Base-by-base conservation (phyloP, 1,284 basidiomycete species). In the Moesziomyces antarcticus region DNA sequence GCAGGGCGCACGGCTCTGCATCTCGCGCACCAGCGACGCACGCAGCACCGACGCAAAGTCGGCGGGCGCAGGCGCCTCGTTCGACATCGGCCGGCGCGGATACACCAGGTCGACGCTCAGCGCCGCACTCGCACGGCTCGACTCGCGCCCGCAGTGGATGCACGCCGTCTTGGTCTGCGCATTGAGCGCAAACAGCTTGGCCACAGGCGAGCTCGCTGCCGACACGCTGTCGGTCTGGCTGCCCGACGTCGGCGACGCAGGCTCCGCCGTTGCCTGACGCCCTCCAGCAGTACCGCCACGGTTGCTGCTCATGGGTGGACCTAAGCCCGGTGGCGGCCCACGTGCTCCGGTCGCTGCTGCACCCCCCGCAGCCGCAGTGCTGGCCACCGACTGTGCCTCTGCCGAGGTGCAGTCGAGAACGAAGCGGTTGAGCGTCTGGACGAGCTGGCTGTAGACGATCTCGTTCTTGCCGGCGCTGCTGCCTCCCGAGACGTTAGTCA, bases 361-460 rank as follows among this genome's bases (percentile, higher is more conserved):
- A 18, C 25, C 24, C 10, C 37, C 42, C 27, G 20, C 35, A 5
- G 41, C 22, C 2, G 51, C n/a, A 14, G 54, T 37, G 42, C 53
- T 40, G 9, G 14, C 43, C 21, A 48, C 50, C 24, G 46, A 50
- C 5, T 71, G 65, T 5, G 79, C 67, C 45, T 80, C 73, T 49
- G 57, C 52, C 18, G 78, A 57, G 16, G 77, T 59, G 30, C 67
- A 63, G 69, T 96, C 94, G 43, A 98, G 86, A 30, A 98, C 87
- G 86, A 97, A 98, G 25, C 95, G 90, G 84, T 98, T 94, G 86
- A 97, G 95, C 22, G 90, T 90, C 85, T 98, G 97, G 33, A 97
- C 97, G 84, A 94, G 91, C 55, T 92, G 90, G 1, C 90, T 90
- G 79, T 97, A 95, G 4, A 85, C 65, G 47, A 58, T 65, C 22